These are phyloP conservation scores for Lotus japonicus DNA, from an alignment of 306 rosid genomes.

Conservation along the genomic window DNA sequence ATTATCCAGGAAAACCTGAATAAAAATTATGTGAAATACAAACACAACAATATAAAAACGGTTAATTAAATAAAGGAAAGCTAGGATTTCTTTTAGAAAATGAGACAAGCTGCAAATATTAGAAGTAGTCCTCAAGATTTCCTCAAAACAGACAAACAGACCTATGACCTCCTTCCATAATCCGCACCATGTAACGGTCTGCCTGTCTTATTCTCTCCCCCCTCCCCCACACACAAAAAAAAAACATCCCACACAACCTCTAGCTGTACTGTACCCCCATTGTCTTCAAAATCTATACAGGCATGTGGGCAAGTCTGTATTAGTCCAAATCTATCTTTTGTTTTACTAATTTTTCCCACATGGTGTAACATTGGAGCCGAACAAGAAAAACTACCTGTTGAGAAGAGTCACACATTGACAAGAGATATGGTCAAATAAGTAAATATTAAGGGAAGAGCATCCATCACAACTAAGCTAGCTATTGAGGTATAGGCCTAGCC, in stretches of 20 bases:
- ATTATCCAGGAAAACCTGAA: constrained; percentile 71
- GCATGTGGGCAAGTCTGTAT: neutral
- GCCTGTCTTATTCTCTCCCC: neutral
- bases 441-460: too few relatives aligned
- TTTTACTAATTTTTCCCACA: neutral
- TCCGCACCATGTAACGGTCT: neutral
- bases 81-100: neutral
- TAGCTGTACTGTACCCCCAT: neutral
- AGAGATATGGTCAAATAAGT: too few relatives aligned
- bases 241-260: neutral
- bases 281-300: neutral
- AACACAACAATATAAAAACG: neutral
- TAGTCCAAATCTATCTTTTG: neutral
- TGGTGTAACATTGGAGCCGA: neutral
- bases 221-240: neutral
- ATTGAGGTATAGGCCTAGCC: too few relatives aligned
- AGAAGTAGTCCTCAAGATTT: neutral
- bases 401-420: too few relatives aligned
- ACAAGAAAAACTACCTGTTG: neutral
- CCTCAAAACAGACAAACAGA: neutral
- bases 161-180: neutral
- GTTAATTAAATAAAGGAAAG: neutral
- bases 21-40: constrained; percentile 1
- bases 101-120: neutral
- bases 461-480: too few relatives aligned